Percentiles rank a stretch among this genome's conserved stretches.
These are phyloP conservation scores for Adansonia digitata DNA, from an alignment of 345 rosid species.

Conservation along the genomic window DNA sequence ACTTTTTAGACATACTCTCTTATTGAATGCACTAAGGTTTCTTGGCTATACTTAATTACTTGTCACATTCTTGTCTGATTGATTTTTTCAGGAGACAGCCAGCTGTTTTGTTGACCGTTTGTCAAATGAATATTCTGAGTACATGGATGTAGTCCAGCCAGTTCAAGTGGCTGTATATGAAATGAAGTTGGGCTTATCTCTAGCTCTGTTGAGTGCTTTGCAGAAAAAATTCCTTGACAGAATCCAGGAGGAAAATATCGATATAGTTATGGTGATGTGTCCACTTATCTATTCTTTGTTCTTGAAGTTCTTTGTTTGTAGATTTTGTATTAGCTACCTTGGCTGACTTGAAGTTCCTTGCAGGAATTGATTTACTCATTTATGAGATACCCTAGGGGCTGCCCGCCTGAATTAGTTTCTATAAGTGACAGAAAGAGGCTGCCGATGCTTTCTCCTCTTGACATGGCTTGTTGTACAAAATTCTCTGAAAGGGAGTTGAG, in stretches of 20 bases:
- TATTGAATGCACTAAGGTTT: background rate
- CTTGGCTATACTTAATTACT: constrained; percentile 4
- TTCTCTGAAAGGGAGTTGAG: constrained; percentile 40
- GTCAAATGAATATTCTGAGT: constrained; percentile 57
- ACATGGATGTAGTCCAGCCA: constrained; percentile 72
- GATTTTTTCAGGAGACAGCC: constrained; percentile 65
- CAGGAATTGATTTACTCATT: constrained; percentile 72
- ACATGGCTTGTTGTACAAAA: constrained; percentile 32
- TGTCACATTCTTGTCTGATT: constrained; percentile 17
- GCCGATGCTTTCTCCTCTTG: constrained; percentile 31
- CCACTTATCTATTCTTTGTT: constrained; percentile 9
- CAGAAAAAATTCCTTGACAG: constrained; percentile 34
- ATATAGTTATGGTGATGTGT: constrained; percentile 50
- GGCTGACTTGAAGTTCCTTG: constrained; percentile 22
- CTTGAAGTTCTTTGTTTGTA: background rate
- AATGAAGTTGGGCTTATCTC: constrained; percentile 79
- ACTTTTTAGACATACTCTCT: constrained; percentile 1
- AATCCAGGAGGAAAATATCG: constrained; percentile 43
- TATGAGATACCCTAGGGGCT: constrained; percentile 74
- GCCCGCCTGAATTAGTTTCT: constrained; percentile 25
- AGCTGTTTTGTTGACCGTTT: constrained; percentile 52
- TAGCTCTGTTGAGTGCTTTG: constrained; percentile 47
- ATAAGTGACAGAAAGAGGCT: constrained; percentile 23
- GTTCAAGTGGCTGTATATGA: constrained; percentile 88
- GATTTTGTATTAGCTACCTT: constrained; percentile 4